Evolutionary conservation across 2,329 filamentous ascomycete genomes (phyloP), one percentile per base, ranked within the genome.

Genomic region (Fusarium sp.): DNA sequence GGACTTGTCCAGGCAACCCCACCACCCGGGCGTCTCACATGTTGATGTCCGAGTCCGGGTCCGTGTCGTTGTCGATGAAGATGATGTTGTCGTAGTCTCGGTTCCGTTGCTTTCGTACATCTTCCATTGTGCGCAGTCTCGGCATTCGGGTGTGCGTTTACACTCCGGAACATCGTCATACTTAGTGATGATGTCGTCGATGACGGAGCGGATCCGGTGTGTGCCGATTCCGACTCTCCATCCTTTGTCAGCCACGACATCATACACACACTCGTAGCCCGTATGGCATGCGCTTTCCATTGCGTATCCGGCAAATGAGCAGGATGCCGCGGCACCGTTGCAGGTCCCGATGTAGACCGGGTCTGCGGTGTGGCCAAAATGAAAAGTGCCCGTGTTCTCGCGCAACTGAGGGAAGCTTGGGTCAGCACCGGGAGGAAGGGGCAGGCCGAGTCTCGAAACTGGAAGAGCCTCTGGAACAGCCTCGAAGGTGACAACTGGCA

Each of bases 351-450:
- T 95, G 79, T 93, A 99, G 37, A 99, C 92, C 0, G 97, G 97
- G 82, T 99, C 97, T 1, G 97, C 97, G 0, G 95, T 98, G 79
- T 98, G 95, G 5, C 97, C 97, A 81, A 98, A 96, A 82, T 99
- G 97, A 80, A 91, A 97, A 0, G 93, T 88, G 14, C 94, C 95
- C 0, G 95, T 97, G 78, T 91, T 89, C 68, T 90, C 84, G 47
- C 94, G 88, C 40, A 89, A 88, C 79, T 97, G 94, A 33, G 94
- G 92, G 35, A 90, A 87, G 47, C 89, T 87, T 27, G 94, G 89
- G 78, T 95, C 89, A 54, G 92, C 87, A 27, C 94, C 94, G 1
- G 96, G 96, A 14, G 97, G 96, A 0, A 91, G 89, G 0, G 96
- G 96, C 9, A 99, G 89, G 25, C 95, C 97, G 0, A 99, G 88